Evolutionary conservation across 179 eudicot species (phyloP).

Genomic region (Heliamphora pulchella): DNA sequence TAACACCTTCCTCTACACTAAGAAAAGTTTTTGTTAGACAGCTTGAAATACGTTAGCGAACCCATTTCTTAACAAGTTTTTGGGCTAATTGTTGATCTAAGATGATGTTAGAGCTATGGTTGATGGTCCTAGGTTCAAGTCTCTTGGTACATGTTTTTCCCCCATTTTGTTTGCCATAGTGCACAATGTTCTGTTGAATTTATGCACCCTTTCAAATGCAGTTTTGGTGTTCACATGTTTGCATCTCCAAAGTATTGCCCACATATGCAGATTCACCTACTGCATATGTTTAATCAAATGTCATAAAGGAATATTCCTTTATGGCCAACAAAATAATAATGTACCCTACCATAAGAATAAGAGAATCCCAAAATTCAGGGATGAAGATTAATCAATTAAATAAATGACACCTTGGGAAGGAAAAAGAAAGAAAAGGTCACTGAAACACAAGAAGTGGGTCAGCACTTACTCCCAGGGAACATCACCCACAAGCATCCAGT

Average conservation of each 20-base stretch:
- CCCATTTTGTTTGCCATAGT: neutral
- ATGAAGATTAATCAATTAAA: neutral
- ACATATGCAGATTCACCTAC: neutral
- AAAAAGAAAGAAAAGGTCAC: neutral
- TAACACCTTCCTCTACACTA: neutral
- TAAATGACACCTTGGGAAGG: neutral
- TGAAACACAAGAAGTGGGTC: neutral
- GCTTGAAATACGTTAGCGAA: neutral
- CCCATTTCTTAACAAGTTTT: neutral
- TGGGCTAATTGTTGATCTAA: neutral
- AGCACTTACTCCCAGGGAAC: slow-evolving; percentile 23
- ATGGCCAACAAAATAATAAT: neutral
- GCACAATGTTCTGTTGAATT: neutral
- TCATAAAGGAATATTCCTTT: neutral
- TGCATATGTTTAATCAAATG: neutral
- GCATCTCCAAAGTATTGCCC: neutral
- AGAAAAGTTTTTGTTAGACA: neutral
- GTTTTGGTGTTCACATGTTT: neutral
- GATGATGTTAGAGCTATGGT: neutral
- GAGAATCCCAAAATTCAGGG: neutral
- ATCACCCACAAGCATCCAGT: slow-evolving; percentile 23
- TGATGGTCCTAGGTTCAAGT: neutral
- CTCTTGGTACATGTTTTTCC: neutral
- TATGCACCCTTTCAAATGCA: neutral
- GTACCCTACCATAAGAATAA: neutral